Evolutionary conservation across 345 rosid species (phyloP).

Genomic region (Eucalyptus sideroxylon): DNA sequence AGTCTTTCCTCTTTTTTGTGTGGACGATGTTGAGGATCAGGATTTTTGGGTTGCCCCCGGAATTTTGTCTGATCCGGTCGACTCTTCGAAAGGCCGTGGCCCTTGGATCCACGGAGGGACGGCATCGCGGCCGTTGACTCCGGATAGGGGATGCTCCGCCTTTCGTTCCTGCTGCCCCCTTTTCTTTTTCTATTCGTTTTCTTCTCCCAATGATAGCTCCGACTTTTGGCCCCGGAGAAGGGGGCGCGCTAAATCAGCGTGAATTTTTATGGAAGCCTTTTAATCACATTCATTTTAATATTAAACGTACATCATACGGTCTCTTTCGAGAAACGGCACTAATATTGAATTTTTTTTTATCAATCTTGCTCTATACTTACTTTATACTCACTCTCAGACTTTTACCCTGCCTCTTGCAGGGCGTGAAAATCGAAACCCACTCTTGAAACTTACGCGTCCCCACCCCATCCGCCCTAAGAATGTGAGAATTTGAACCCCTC

Average conservation of each 20-base stretch:
- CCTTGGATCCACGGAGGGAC: not conserved
- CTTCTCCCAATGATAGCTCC: too few species aligned
- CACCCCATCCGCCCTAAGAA: too few species aligned
- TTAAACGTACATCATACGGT: not conserved
- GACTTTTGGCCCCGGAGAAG: too few species aligned
- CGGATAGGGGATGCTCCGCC: not conserved
- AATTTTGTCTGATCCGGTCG: not conserved
- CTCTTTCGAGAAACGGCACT: accelerated
- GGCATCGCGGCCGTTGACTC: not conserved
- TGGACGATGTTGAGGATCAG: not conserved
- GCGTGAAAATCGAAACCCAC: too few species aligned
- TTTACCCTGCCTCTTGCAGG: too few species aligned
- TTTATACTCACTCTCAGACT: too few species aligned
- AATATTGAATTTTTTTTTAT: too few species aligned
- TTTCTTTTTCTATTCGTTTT: not conserved
- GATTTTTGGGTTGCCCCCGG: not conserved
- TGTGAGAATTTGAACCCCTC: too few species aligned
- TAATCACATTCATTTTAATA: accelerated
- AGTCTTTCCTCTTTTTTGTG: not conserved
- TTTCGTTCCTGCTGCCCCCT: not conserved
- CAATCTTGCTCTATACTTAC: too few species aligned
- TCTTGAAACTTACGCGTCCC: too few species aligned
- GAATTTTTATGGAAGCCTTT: too few species aligned
- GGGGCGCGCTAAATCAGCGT: too few species aligned
- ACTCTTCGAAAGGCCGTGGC: not conserved